A percentile compares a stretch with the other conserved stretches of the same genome.
These are phyloP conservation scores for Entomophthora muscae DNA, from an alignment of 371 early-diverging fungal species.

Conservation along the genomic window DNA sequence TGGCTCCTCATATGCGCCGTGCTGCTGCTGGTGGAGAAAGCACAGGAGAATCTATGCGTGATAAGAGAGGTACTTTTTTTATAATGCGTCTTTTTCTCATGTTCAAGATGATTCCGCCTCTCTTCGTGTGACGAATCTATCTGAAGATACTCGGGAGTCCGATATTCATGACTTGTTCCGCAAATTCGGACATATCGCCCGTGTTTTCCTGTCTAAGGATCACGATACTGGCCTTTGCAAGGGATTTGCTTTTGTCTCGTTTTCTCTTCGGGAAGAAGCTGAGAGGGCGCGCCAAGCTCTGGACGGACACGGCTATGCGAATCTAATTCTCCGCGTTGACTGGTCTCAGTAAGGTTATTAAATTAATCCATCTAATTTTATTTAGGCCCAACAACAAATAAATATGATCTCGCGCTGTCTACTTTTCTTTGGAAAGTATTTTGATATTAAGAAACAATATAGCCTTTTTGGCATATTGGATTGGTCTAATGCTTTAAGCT, in stretches of 20 bases:
- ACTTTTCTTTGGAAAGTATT: background rate
- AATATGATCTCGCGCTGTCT: background rate
- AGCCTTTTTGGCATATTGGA: too few species aligned
- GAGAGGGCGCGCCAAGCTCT: slow-evolving; percentile 66
- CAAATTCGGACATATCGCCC: slow-evolving; percentile 60
- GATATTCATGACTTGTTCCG: slow-evolving; percentile 80
- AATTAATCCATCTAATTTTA: background rate
- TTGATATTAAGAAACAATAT: background rate
- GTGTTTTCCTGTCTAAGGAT: slow-evolving; percentile 74
- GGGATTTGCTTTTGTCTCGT: slow-evolving; percentile 92
- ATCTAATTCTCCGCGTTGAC: slow-evolving; percentile 81
- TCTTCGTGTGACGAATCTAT: slow-evolving; percentile 88
- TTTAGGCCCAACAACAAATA: background rate
- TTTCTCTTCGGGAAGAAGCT: slow-evolving; percentile 58
- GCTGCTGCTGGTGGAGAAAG: slow-evolving; percentile 25
- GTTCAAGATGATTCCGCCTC: slow-evolving; percentile 56
- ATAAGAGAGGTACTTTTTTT: slow-evolving; percentile 11
- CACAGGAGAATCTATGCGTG: slow-evolving; percentile 9
- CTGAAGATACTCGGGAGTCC: slow-evolving; percentile 75
- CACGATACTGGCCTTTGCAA: slow-evolving; percentile 72
- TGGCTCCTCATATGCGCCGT: slow-evolving; percentile 65
- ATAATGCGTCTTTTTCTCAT: background rate
- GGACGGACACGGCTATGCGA: slow-evolving; percentile 87
- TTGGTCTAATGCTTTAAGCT: too few species aligned
- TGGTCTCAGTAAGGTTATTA: slow-evolving; percentile 40